These are phyloP conservation scores for Priceomyces medius DNA, from an alignment of 805 yeast genomes.

Conservation along the genomic window DNA sequence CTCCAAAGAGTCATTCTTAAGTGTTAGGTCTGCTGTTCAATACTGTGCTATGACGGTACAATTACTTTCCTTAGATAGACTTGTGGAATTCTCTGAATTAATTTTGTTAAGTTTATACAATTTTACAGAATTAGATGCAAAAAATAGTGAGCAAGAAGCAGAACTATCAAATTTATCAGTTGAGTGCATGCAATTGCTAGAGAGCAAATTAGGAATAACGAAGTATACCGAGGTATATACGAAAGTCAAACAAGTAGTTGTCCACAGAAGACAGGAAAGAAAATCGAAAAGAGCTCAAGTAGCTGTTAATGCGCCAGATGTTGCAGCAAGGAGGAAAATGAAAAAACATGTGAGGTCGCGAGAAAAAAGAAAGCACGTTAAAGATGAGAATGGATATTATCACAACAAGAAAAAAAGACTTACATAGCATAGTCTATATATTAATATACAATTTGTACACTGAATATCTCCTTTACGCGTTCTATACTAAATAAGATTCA, in stretches of 20 bases:
- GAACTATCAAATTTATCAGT: slow-evolving; percentile 54
- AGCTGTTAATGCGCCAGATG: slow-evolving; percentile 75
- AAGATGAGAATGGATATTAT: slow-evolving; percentile 75
- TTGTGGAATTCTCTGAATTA: slow-evolving; percentile 44
- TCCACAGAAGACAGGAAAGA: slow-evolving; percentile 69
- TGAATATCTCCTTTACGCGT: too few species aligned
- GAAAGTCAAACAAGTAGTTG: slow-evolving; percentile 60
- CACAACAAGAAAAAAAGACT: slow-evolving; percentile 55
- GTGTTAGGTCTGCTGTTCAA: slow-evolving; percentile 71
- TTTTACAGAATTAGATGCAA: slow-evolving; percentile 46
- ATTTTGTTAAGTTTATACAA: slow-evolving; percentile 55
- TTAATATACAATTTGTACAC: background rate
- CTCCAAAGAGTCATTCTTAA: slow-evolving; percentile 49
- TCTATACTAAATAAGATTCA: too few species aligned
- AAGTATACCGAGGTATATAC: slow-evolving; percentile 62
- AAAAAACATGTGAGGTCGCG: slow-evolving; percentile 73
- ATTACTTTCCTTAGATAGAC: slow-evolving; percentile 42
- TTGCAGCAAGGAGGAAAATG: slow-evolving; percentile 74
- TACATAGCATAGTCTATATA: background rate
- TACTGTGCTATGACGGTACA: slow-evolving; percentile 64
- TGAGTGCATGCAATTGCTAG: slow-evolving; percentile 69
- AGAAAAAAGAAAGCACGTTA: slow-evolving; percentile 72
- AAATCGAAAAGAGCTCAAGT: slow-evolving; percentile 71
- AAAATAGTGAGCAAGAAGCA: slow-evolving; percentile 41
- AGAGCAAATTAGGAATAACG: slow-evolving; percentile 67